A percentile compares a stretch with the other conserved stretches of the same genome.
phyloP scores from a whole-genome alignment of 768 basidiomycete species.

The Suillus decipiens region DNA sequence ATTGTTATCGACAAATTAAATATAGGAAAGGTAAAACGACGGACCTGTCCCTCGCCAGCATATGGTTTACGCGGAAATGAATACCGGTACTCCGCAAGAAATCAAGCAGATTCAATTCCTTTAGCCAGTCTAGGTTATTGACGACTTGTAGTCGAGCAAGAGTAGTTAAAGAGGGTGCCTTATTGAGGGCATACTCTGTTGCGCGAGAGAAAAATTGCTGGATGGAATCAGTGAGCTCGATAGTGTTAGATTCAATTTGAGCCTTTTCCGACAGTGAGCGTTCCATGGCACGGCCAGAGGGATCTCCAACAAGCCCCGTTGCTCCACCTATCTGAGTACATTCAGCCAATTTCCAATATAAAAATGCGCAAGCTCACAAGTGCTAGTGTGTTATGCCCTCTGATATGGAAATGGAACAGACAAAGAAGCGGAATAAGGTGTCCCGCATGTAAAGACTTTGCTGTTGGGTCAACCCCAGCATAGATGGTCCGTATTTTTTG shows the following conservation, averaged over 20 bases:
- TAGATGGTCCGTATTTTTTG: constrained; percentile 60
- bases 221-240: constrained; percentile 61
- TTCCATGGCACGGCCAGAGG: constrained; percentile 85
- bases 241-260: constrained; percentile 67
- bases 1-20: constrained; percentile 13
- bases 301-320: constrained; percentile 96
- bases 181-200: constrained; percentile 54
- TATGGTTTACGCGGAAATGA: constrained; percentile 79
- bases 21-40: constrained; percentile 17
- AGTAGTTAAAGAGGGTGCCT: constrained; percentile 17
- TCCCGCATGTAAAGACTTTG: constrained; percentile 86
- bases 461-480: constrained; percentile 92
- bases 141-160: constrained; percentile 41
- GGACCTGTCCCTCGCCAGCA: constrained; percentile 90
- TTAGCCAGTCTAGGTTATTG: constrained; percentile 81
- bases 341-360: constrained; percentile 2
- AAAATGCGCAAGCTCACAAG: constrained; percentile 56
- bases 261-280: constrained; percentile 64
- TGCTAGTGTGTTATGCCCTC: constrained; percentile 82
- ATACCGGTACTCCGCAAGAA: constrained; percentile 84
- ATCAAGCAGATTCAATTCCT: constrained; percentile 70
- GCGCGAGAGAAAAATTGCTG: constrained; percentile 74
- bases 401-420: constrained; percentile 82
- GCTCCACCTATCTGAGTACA: constrained; percentile 86
- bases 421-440: constrained; percentile 89